Evolutionary conservation across 768 basidiomycete species (phyloP).

Genomic region (Trametes cingulata): DNA sequence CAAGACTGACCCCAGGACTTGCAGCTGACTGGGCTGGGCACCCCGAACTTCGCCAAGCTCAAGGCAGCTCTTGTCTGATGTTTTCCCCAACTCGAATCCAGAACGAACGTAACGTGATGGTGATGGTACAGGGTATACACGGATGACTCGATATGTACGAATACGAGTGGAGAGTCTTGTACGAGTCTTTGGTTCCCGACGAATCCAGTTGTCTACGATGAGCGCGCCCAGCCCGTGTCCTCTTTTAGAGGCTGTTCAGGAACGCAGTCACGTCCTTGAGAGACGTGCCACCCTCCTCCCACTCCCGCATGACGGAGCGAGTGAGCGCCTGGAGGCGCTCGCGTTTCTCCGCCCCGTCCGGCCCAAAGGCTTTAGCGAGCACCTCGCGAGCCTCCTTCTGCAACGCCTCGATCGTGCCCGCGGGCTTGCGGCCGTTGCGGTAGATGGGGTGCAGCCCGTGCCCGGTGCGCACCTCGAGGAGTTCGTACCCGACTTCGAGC

Average conservation of each 20-base stretch:
- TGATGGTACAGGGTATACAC: no score
- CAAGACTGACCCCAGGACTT: neutral
- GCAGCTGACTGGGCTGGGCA: neutral
- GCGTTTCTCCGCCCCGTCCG: conserved; percentile 29
- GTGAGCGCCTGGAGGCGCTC: conserved; percentile 19
- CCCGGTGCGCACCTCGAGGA: conserved; percentile 29
- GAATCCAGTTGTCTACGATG: no score
- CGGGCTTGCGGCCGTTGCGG: conserved; percentile 22
- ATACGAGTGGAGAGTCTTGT: no score
- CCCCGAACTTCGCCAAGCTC: neutral
- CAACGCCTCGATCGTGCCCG: conserved; percentile 27
- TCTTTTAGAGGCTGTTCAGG: neutral
- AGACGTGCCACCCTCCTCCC: conserved; percentile 13
- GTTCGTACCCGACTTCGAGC: conserved; percentile 30
- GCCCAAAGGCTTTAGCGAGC: conserved; percentile 25
- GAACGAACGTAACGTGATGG: no score
- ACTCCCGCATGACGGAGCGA: neutral
- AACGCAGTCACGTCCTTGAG: neutral
- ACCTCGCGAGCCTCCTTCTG: conserved; percentile 21
- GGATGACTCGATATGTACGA: no score
- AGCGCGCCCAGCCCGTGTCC: no score
- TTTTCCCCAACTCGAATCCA: no score
- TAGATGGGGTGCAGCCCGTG: conserved; percentile 19
- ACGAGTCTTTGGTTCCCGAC: no score
- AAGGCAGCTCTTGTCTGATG: no score